These are phyloP conservation scores for Sambucus nigra DNA, from an alignment of 129 eudicot genomes.

Conservation along the genomic window DNA sequence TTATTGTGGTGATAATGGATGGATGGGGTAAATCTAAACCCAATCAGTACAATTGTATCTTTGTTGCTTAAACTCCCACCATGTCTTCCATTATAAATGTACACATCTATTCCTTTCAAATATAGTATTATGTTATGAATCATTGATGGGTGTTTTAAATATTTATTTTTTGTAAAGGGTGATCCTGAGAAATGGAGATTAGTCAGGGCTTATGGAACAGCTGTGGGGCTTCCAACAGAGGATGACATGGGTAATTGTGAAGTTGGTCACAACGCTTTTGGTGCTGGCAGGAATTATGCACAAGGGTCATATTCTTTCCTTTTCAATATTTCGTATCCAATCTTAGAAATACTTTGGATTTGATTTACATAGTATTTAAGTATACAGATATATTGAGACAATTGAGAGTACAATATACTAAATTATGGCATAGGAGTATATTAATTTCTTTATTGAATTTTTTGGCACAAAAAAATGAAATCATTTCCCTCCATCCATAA, in stretches of 20 bases:
- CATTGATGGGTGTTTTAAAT: neutral
- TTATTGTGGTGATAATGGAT: constrained; percentile 72
- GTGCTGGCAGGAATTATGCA: constrained; percentile 88
- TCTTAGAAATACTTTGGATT: no score
- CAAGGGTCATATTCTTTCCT: constrained; percentile 54
- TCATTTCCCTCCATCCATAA: no score
- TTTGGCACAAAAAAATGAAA: no score
- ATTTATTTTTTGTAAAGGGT: constrained; percentile 25
- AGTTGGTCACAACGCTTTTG: constrained; percentile 97
- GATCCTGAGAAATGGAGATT: constrained; percentile 90
- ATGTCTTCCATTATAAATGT: constrained; percentile 87
- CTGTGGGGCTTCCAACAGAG: constrained; percentile 88
- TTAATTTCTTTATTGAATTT: no score
- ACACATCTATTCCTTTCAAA: neutral
- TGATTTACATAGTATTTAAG: no score
- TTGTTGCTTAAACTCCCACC: constrained; percentile 75
- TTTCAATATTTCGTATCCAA: no score
- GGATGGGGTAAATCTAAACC: constrained; percentile 96
- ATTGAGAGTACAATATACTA: no score
- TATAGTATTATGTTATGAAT: neutral
- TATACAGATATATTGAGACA: no score
- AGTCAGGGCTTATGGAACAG: constrained; percentile 89
- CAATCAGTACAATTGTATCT: constrained; percentile 70
- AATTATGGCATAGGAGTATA: no score
- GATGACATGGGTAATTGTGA: constrained; percentile 99